Evolutionary conservation across 352 stramenopile genomes (phyloP).

Genomic region (Globisporangium alternatum): DNA sequence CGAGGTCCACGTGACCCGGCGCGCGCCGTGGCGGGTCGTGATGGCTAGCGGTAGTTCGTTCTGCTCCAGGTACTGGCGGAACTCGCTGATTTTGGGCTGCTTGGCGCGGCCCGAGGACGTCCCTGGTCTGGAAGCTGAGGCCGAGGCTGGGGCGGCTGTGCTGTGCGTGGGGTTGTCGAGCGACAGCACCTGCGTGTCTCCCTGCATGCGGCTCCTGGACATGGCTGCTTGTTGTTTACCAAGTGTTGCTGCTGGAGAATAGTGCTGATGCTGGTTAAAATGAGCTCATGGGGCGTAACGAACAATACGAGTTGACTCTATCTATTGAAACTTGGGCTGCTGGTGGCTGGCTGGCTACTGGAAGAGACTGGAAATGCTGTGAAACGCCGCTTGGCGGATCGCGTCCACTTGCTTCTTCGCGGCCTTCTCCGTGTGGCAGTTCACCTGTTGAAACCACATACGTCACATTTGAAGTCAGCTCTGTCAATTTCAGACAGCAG

Average conservation of each 20-base stretch:
- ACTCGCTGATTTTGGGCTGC: slow-evolving; percentile 58
- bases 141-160: not conserved
- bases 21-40: slow-evolving; percentile 35
- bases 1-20: slow-evolving; percentile 55
- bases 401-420: slow-evolving; percentile 70
- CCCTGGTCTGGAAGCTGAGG: not conserved
- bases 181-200: slow-evolving; percentile 43
- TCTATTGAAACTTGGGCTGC: not conserved
- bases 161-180: slow-evolving; percentile 26
- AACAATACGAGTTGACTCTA: not conserved
- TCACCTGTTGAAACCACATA: slow-evolving; percentile 40
- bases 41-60: slow-evolving; percentile 64
- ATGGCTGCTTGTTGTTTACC: slow-evolving; percentile 4
- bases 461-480: not conserved
- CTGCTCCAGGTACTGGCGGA: slow-evolving; percentile 66
- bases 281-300: not conserved
- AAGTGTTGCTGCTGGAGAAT: not conserved
- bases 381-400: slow-evolving; percentile 60
- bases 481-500: too few relatives aligned
- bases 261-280: not conserved
- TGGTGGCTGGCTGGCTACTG: not conserved
- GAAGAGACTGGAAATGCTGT: slow-evolving; percentile 59
- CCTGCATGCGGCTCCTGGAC: slow-evolving; percentile 11
- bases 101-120: slow-evolving; percentile 35
- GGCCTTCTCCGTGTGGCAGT: slow-evolving; percentile 58